A percentile compares a stretch with the other conserved stretches of the same genome.
Conservation (phyloP, 441 rosid genomes). For the Gossypium gossypioides region DNA sequence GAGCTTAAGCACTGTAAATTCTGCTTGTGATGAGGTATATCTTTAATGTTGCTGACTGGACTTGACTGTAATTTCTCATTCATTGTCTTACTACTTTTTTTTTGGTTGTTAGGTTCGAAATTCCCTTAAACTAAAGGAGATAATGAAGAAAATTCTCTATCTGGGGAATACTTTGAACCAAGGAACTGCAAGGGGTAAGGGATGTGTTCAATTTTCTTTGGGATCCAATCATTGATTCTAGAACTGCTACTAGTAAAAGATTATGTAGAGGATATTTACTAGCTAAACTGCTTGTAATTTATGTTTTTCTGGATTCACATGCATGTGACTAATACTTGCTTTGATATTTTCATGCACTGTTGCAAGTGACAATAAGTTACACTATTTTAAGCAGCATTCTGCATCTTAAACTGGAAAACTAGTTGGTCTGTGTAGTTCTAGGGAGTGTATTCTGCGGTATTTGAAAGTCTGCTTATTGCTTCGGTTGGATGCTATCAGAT, state of each 20-base stretch:
- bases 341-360: background rate
- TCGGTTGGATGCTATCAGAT: background rate
- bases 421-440: background rate
- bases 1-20: slow-evolving; percentile 72
- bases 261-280: background rate
- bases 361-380: background rate
- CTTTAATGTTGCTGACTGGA: slow-evolving; percentile 12
- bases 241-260: background rate
- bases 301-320: slow-evolving; percentile 1
- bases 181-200: slow-evolving; percentile 95
- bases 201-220: background rate
- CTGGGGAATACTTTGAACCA: slow-evolving; percentile 88
- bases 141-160: slow-evolving; percentile 76
- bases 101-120: slow-evolving; percentile 61
- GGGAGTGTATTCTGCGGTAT: background rate
- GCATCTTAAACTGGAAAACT: background rate
- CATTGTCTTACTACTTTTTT: slow-evolving; percentile 9
- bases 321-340: background rate
- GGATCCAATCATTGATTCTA: background rate
- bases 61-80: slow-evolving; percentile 14
- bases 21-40: slow-evolving; percentile 84
- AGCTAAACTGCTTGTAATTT: background rate
- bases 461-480: background rate
- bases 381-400: background rate
- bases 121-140: slow-evolving; percentile 75